Conservation (phyloP, 1,139 yeast genomes). For the Hansenula lynferdii region DNA sequence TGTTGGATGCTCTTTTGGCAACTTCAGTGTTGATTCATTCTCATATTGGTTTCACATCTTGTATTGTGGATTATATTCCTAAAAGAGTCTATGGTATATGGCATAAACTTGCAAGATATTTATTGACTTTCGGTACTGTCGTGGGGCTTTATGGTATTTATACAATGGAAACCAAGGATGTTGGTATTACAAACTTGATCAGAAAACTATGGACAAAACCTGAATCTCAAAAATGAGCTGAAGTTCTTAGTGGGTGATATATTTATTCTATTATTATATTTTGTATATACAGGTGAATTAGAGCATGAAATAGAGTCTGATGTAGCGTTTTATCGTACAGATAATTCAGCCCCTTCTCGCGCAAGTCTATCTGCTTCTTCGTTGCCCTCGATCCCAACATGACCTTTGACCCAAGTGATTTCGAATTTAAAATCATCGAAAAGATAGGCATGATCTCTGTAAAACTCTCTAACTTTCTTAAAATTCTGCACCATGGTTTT, state of each 20-base stretch:
- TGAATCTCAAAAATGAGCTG: neutral
- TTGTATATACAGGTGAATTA: neutral
- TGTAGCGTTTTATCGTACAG: neutral
- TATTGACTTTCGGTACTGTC: conserved; percentile 67
- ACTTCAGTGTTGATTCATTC: conserved; percentile 65
- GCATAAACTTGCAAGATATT: conserved; percentile 58
- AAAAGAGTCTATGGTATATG: conserved; percentile 72
- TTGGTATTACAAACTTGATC: conserved; percentile 51
- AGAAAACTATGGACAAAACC: conserved; percentile 35
- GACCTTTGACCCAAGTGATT: conserved; percentile 67
- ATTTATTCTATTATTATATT: neutral
- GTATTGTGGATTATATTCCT: conserved; percentile 89
- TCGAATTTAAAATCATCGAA: conserved; percentile 29
- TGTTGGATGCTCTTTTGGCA: conserved; percentile 65
- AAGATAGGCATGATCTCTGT: conserved; percentile 20
- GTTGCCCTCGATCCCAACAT: conserved; percentile 64
- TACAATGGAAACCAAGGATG: conserved; percentile 66
- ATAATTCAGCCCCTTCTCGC: conserved; percentile 48
- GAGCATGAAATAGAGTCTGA: neutral
- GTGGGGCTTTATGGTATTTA: conserved; percentile 77
- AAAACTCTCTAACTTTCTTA: conserved; percentile 25
- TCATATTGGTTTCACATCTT: conserved; percentile 77
- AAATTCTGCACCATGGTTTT: conserved; percentile 22
- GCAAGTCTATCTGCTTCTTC: conserved; percentile 78
- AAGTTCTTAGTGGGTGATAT: neutral